Base-by-base conservation (phyloP, 352 stramenopile genomes). In the Phytophthora kernoviae region DNA sequence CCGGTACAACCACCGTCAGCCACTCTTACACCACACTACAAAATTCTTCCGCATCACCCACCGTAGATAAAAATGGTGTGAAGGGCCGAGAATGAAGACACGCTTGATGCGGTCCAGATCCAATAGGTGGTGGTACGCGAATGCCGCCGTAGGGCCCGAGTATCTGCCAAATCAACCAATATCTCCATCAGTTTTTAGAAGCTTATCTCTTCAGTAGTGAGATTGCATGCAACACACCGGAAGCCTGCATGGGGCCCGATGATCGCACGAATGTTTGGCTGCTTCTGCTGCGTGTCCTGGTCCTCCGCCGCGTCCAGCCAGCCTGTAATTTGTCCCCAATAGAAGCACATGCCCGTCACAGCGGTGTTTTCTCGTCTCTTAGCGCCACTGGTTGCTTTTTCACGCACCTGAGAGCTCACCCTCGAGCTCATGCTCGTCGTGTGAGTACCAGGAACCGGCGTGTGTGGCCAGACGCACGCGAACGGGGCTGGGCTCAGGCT, bases 11-110 rank as follows among this genome's bases (percentile, higher is more conserved):
- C 8, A 62, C 18, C 37, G 44, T 36, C 34, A 44, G 24, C 26
- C 15, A 11, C 11, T 46, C 4, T 24, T 2, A n/a, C n/a, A n/a
- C n/a, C 18, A 30, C 1, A 18, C 37, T 33, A 9, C 42, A 65
- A 37, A 26, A 33, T 5, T 17, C 33, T 39, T n/a, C 4, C 18
- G 9, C 22, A 12, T 70, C 30, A 72, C 69, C 34, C 88, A 90
- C 83, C 77, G 75, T 46, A 99, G 68, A 73, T 98, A 98, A 15
- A 98, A 95, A 70, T 99, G 96, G 76, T 99, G 96, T 40, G 91
- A 98, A 20, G 96, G 96, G 14, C 97, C 96, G 7, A 99, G 76
- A 52, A 98, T 95, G 54, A 98, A 96, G 42, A 94, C 81, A 45
- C 79, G 90, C 56, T 86, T 84, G 26, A 95, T 70, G 46, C 67